Evolutionary conservation across 306 rosid genomes (phyloP).

Genomic region (Quercus ilex): DNA sequence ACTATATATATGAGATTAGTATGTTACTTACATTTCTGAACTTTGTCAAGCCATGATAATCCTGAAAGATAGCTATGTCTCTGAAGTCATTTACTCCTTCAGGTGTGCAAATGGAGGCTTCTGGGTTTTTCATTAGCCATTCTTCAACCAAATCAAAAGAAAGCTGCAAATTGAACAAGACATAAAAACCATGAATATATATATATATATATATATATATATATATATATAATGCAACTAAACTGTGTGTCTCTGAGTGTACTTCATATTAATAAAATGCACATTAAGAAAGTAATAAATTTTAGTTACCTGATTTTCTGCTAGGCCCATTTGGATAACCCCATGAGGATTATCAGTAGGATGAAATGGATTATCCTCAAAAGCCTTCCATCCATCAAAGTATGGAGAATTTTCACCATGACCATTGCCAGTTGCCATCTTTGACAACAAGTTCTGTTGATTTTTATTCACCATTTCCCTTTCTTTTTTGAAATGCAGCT

Average conservation of each 20-base stretch:
- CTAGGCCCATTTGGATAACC: constrained; percentile 90
- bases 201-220: too few species aligned
- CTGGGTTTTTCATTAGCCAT: constrained; percentile 56
- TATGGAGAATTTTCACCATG: constrained; percentile 68
- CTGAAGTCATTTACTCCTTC: constrained; percentile 57
- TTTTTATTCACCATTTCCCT: constrained; percentile 2
- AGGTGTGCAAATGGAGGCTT: constrained; percentile 72
- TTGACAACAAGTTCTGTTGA: constrained; percentile 50
- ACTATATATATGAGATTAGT: too few species aligned
- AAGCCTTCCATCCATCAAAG: constrained; percentile 89
- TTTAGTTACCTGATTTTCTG: constrained; percentile 70
- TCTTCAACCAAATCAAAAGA: constrained; percentile 50
- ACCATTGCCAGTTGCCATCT: constrained; percentile 63
- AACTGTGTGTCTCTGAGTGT: not conserved
- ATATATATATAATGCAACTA: too few species aligned
- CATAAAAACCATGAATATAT: not conserved
- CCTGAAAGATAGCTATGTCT: constrained; percentile 67
- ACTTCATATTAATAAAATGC: not conserved
- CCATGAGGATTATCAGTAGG: constrained; percentile 53
- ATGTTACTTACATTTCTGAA: constrained; percentile 60
- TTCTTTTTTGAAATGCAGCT: constrained; percentile 1
- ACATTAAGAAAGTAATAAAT: not conserved
- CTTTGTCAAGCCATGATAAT: constrained; percentile 73
- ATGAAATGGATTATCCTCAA: constrained; percentile 63
- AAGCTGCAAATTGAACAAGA: constrained; percentile 39